Evolutionary conservation across 148 eudicot genomes (phyloP), one percentile per base, ranked within the genome.

Genomic region (Hydrangea macrophylla): DNA sequence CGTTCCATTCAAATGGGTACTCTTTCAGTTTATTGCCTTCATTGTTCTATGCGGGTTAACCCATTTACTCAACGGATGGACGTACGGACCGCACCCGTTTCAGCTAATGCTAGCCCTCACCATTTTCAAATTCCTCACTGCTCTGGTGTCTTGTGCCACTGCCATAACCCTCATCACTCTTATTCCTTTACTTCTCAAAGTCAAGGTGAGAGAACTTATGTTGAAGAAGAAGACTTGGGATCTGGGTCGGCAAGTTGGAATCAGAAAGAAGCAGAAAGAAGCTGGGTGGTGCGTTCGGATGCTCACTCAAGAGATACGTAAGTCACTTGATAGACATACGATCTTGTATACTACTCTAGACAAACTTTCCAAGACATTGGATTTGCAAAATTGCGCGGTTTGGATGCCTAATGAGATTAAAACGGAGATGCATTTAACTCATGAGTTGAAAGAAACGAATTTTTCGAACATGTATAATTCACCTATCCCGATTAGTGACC

Each of bases 1-100:
- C 65, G 51, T 90, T 0, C 96, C 96, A 8, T 90, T 85, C 73
- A 90, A 83, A 82, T 90, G 92, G 96, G 92, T 90, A 2, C 83
- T 90, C 1, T 70, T 90, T 36, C 73, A 85, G 28, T 90, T 90
- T 78, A 85, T 85, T 37, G 85, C 88, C 51, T 90, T 90, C 79
- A 90, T 90, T 73, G 92, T 90, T 27, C 89, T 90, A n/a, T 90
- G 96, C 76, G 96, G 96, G 33, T 81, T 85, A 85, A 90, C 96
- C 48, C 96, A 90, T 87, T 75, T 90, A 62, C 81, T 90, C 33
- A 90, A 81, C 56, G 84, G 88, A 18, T 90, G 92, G 96, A 83
- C 96, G 48, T 90, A 87, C 32, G 96, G 86, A 1, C 90, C 90
- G 0, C 92, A 90, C 36, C 62, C 82, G 7, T 90, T 90, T 58